phyloP scores from a whole-genome alignment of 1,139 yeast genomes.

The Geotrichum fermentans region DNA sequence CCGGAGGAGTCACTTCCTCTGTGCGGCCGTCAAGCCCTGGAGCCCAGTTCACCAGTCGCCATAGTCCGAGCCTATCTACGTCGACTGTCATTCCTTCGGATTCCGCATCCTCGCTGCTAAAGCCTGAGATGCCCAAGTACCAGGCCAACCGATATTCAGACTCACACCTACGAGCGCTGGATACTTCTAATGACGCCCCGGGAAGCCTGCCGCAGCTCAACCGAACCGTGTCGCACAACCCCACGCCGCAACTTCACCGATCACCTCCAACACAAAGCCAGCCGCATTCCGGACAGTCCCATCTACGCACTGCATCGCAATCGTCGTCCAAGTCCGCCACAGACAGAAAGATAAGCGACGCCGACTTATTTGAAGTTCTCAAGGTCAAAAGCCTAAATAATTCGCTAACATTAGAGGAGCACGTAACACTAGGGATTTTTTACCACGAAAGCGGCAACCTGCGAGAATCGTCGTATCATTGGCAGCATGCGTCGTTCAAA shows the following conservation, averaged over 20 bases:
- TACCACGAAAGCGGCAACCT: constrained; percentile 56
- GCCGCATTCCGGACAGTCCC: constrained; percentile 4
- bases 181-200: neutral
- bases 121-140: constrained; percentile 1
- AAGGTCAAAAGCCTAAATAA: constrained; percentile 18
- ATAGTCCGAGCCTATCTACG: neutral
- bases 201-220: neutral
- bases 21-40: neutral
- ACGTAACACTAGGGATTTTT: constrained; percentile 51
- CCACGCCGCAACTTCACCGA: too few species aligned
- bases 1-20: constrained; percentile 2
- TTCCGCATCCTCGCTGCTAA: neutral
- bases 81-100: neutral
- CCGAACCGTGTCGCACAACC: constrained; percentile 1
- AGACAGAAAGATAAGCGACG: neutral
- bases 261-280: neutral
- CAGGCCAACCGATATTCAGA: constrained; percentile 3
- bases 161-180: constrained; percentile 5
- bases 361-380: constrained; percentile 16
- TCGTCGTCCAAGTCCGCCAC: constrained; percentile 10
- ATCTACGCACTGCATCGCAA: constrained; percentile 9
- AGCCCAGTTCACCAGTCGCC: neutral
- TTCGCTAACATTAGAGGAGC: constrained; percentile 36
- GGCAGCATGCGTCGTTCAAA: constrained; percentile 55
- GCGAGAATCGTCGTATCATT: constrained; percentile 64